Evolutionary conservation across 352 stramenopile species (phyloP).

Genomic region (Phytophthora niederhauseri): DNA sequence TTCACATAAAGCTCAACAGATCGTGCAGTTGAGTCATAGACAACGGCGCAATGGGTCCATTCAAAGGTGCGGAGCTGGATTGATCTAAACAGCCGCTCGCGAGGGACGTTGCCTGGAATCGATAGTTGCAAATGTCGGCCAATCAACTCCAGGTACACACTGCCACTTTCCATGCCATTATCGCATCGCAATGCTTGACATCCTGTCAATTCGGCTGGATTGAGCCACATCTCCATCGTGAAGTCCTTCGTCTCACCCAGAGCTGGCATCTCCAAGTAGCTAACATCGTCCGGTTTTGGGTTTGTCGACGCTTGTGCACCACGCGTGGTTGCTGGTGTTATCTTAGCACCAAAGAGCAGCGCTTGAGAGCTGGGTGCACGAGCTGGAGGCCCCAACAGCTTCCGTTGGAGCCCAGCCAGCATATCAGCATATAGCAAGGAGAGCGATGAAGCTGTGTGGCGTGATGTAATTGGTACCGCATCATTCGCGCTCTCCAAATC

Average conservation of each 20-base stretch:
- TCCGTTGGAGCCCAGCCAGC: constrained; percentile 61
- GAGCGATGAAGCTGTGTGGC: constrained; percentile 78
- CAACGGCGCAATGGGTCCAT: constrained; percentile 74
- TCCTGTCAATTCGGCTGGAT: constrained; percentile 60
- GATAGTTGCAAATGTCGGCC: constrained; percentile 69
- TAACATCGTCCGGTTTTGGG: constrained; percentile 60
- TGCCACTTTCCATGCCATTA: constrained; percentile 71
- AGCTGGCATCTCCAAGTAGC: constrained; percentile 67
- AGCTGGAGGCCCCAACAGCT: constrained; percentile 44
- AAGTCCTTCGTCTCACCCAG: constrained; percentile 72
- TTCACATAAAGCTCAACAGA: constrained; percentile 63
- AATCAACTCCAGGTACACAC: constrained; percentile 77
- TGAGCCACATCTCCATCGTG: constrained; percentile 85
- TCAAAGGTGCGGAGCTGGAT: constrained; percentile 59
- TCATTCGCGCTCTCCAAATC: constrained; percentile 24
- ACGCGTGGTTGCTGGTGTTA: constrained; percentile 16
- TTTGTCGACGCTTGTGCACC: constrained; percentile 27
- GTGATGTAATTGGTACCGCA: constrained; percentile 23
- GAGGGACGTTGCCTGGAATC: constrained; percentile 74
- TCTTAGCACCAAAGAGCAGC: constrained; percentile 65
- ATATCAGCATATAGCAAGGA: constrained; percentile 80
- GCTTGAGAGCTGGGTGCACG: constrained; percentile 49
- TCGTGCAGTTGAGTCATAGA: constrained; percentile 44
- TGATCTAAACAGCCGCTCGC: constrained; percentile 67
- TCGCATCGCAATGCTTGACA: constrained; percentile 77